Evolutionary conservation across 108 stramenopile species (phyloP).

Genomic region (Nitzschia putrida): DNA sequence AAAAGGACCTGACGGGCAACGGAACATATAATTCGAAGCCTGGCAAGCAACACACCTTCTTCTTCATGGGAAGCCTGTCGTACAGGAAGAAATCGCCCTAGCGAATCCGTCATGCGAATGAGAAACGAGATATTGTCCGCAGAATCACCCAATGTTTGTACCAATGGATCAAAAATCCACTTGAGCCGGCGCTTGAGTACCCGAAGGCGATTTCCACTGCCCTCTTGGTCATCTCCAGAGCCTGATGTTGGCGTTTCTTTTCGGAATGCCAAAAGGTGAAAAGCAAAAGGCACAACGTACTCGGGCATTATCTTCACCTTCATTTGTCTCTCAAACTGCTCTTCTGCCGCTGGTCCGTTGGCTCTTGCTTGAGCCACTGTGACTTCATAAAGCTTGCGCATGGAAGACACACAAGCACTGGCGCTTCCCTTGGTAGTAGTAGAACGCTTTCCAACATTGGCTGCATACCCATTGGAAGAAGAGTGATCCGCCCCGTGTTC

Average conservation of each 20-base stretch:
- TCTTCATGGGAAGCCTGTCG: constrained; percentile 13
- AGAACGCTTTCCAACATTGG: constrained; percentile 59
- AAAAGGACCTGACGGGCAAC: constrained; percentile 79
- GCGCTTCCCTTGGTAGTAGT: constrained; percentile 58
- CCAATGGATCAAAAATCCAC: constrained; percentile 82
- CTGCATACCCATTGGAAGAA: constrained; percentile 63
- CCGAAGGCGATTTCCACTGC: constrained; percentile 29
- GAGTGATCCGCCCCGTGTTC: constrained; percentile 45
- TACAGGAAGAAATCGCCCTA: constrained; percentile 45
- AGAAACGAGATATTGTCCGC: constrained; percentile 90
- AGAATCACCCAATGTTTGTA: constrained; percentile 73
- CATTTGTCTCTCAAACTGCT: constrained; percentile 60
- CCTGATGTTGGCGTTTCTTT: constrained; percentile 57
- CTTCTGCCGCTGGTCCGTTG: constrained; percentile 61
- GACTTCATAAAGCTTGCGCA: constrained; percentile 65
- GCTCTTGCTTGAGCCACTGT: constrained; percentile 61
- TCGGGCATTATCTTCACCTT: constrained; percentile 85
- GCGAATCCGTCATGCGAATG: constrained; percentile 72
- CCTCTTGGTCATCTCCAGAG: constrained; percentile 24
- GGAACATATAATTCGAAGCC: constrained; percentile 59
- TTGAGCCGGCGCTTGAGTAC: constrained; percentile 77
- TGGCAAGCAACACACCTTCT: constrained; percentile 33
- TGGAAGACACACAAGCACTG: constrained; percentile 43
- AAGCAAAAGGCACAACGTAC: constrained; percentile 75
- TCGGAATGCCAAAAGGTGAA: constrained; percentile 77